Percentiles rank a stretch among this genome's conserved stretches.
These are phyloP conservation scores for Acanthamoeba polyphaga DNA, from an alignment of 208 protist genomes.

Conservation along the genomic window DNA sequence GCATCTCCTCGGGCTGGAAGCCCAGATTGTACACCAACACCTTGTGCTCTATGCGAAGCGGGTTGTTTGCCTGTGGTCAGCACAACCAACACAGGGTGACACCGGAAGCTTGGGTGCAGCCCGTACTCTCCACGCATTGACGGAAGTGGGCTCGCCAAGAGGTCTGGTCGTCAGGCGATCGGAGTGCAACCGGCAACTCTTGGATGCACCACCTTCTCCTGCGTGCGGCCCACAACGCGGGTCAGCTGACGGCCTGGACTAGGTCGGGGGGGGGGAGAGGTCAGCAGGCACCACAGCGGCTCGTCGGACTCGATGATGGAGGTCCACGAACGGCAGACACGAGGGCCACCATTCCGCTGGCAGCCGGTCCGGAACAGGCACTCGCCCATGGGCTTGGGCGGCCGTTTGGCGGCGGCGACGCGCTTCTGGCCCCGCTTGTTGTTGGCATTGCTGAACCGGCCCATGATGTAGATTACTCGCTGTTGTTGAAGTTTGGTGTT, in stretches of 20 bases:
- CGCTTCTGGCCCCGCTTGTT: not conserved
- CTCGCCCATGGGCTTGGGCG: not conserved
- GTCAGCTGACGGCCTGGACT: no score
- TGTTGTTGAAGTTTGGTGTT: no score
- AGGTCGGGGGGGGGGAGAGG: no score
- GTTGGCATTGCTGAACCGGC: not conserved
- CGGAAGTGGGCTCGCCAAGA: not conserved
- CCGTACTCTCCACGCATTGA: not conserved
- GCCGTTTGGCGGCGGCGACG: not conserved
- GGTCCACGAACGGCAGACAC: not conserved
- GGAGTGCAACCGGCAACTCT: no score
- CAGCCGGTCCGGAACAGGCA: not conserved
- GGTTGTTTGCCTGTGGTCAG: not conserved
- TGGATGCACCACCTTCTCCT: not conserved
- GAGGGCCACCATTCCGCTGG: not conserved
- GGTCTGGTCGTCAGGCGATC: not conserved
- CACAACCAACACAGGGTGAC: not conserved
- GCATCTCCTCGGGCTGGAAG: not conserved
- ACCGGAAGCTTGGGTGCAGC: not conserved
- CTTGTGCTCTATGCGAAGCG: not conserved
- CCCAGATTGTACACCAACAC: not conserved
- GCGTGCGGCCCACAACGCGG: not conserved
- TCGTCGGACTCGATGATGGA: not conserved
- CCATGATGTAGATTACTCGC: not conserved
- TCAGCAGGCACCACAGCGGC: not conserved